Conservation (phyloP, 257 asterid genomes). For the Oldenlandia corymbosa region DNA sequence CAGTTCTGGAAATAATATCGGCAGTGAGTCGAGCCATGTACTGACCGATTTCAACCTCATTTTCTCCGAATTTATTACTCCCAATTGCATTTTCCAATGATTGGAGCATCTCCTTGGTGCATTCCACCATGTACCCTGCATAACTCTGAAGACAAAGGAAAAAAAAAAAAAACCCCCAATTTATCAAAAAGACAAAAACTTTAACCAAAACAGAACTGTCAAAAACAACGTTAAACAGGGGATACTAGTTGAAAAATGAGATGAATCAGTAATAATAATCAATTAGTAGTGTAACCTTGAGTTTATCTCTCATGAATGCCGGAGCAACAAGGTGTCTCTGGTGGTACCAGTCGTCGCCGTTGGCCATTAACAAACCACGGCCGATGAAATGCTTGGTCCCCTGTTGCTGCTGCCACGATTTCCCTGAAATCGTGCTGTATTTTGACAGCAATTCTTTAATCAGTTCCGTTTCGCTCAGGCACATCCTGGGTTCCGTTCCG, state of each 20-base stretch:
- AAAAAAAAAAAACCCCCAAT: background rate
- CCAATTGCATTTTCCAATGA: slow-evolving; percentile 30
- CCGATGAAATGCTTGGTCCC: slow-evolving; percentile 86
- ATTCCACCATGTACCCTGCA: slow-evolving; percentile 75
- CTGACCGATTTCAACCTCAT: slow-evolving; percentile 73
- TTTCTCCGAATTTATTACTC: slow-evolving; percentile 29
- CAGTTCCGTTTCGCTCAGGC: slow-evolving; percentile 57
- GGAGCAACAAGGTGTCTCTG: slow-evolving; percentile 92
- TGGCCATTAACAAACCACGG: slow-evolving; percentile 83
- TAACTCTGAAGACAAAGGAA: slow-evolving; percentile 41
- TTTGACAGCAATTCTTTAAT: slow-evolving; percentile 69
- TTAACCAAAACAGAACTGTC: background rate
- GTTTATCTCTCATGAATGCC: slow-evolving; percentile 76
- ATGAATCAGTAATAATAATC: too few species aligned
- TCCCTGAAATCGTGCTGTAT: slow-evolving; percentile 60
- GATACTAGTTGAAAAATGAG: background rate
- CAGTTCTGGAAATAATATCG: slow-evolving; percentile 80
- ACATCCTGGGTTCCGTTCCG: slow-evolving; percentile 80
- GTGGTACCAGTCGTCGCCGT: slow-evolving; percentile 80
- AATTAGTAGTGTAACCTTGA: slow-evolving; percentile 48
- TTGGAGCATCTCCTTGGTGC: slow-evolving; percentile 57
- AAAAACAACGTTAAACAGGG: background rate
- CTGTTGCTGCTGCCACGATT: slow-evolving; percentile 84
- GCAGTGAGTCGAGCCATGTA: slow-evolving; percentile 77
- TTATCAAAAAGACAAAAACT: background rate